Conservation (phyloP, 163 green algal species). For the Scenedesmus sp. region DNA sequence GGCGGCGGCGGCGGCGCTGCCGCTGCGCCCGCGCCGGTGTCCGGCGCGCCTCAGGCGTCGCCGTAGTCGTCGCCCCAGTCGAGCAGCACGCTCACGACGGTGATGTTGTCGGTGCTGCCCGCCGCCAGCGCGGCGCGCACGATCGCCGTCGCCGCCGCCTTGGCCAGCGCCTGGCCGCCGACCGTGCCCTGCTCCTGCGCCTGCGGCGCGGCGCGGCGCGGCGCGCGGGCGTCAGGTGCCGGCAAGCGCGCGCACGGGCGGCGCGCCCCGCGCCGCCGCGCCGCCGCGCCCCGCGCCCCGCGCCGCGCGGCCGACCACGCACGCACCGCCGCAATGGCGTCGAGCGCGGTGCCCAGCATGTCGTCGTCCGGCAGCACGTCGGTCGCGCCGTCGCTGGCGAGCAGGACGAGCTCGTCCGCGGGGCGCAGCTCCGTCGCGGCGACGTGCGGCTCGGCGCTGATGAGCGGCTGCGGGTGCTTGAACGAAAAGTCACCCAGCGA, state of each 20-base stretch:
- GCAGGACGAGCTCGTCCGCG: conserved; percentile 31
- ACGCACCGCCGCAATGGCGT: conserved; percentile 31
- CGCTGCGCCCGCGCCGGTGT: no score
- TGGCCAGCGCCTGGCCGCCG: conserved; percentile 22
- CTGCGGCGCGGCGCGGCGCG: no score
- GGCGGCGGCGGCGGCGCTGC: no score
- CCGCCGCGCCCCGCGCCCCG: no score
- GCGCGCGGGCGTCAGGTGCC: no score
- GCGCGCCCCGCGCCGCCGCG: no score
- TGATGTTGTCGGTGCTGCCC: conserved; percentile 46
- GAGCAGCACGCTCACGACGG: conserved; percentile 23
- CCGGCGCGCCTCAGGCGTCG: background rate
- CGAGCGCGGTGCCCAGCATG: conserved; percentile 21
- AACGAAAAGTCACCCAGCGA: conserved; percentile 50
- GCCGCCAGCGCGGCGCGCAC: conserved; percentile 17
- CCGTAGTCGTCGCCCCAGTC: conserved; percentile 38
- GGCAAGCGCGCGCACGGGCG: no score
- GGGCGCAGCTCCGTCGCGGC: background rate
- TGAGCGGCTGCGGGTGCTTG: conserved; percentile 44
- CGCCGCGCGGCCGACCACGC: background rate
- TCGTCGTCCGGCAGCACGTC: conserved; percentile 45
- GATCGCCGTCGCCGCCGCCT: conserved; percentile 24
- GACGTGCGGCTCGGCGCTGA: conserved; percentile 30
- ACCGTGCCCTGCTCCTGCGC: conserved; percentile 37
- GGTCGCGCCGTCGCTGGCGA: conserved; percentile 41